These are phyloP conservation scores for Aspergillus leporis DNA, from an alignment of 495 filamentous ascomycete genomes.

Conservation along the genomic window DNA sequence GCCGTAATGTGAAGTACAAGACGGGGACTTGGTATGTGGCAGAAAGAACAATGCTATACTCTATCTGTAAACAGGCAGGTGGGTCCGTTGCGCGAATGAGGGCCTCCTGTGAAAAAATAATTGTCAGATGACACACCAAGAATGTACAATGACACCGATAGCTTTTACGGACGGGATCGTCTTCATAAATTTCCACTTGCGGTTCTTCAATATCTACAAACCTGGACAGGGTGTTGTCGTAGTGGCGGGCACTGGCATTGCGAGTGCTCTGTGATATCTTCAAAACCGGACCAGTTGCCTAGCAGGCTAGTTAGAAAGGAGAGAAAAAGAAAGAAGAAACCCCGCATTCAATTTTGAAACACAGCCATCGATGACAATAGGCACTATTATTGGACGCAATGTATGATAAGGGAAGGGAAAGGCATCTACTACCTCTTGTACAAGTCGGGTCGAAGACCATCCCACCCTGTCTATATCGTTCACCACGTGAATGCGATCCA, in stretches of 20 bases:
- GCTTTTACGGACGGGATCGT: slow-evolving; percentile 37
- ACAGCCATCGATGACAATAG: slow-evolving; percentile 4
- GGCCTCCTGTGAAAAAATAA: slow-evolving; percentile 39
- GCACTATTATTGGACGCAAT: neutral
- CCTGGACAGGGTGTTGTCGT: slow-evolving; percentile 5
- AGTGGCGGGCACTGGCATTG: neutral
- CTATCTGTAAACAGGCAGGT: slow-evolving; percentile 37
- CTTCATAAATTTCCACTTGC: slow-evolving; percentile 28
- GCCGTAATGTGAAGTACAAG: slow-evolving; percentile 56
- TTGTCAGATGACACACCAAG: slow-evolving; percentile 22
- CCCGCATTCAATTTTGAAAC: neutral
- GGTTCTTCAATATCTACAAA: slow-evolving; percentile 19
- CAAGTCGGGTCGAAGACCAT: slow-evolving; percentile 33
- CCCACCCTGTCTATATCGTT: slow-evolving; percentile 14
- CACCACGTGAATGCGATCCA: slow-evolving; percentile 47
- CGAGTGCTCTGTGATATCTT: slow-evolving; percentile 37
- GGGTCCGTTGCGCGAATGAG: slow-evolving; percentile 29
- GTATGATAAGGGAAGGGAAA: neutral
- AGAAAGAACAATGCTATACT: slow-evolving; percentile 56
- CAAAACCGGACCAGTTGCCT: slow-evolving; percentile 34
- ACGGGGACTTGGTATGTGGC: slow-evolving; percentile 53
- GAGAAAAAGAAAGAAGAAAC: slow-evolving; percentile 16
- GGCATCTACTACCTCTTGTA: slow-evolving; percentile 32
- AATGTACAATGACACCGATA: slow-evolving; percentile 10
- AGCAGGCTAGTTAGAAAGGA: slow-evolving; percentile 18